Conservation (phyloP, 257 asterid genomes). For the Rhazya stricta region DNA sequence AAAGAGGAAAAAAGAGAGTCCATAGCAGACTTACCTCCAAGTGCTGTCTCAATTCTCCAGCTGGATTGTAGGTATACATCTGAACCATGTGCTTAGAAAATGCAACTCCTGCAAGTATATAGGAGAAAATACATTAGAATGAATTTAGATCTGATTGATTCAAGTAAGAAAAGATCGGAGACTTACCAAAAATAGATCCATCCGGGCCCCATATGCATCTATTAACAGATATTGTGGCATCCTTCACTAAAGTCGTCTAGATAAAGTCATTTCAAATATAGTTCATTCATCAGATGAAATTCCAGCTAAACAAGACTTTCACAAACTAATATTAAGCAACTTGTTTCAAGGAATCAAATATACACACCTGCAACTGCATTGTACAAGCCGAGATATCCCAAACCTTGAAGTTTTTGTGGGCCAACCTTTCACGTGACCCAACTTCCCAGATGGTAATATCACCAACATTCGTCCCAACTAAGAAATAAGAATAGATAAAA, state of each 20-base stretch:
- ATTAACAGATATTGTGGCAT: constrained; percentile 80
- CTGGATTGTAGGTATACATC: constrained; percentile 70
- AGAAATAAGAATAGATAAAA: constrained; percentile 17
- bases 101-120: constrained; percentile 62
- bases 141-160: neutral
- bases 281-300: neutral
- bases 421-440: constrained; percentile 84
- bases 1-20: constrained; percentile 11
- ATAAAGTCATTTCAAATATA: constrained; percentile 18
- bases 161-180: neutral
- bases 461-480: constrained; percentile 98
- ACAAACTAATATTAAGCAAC: constrained; percentile 5
- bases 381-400: constrained; percentile 89
- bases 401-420: constrained; percentile 78
- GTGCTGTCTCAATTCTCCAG: constrained; percentile 83
- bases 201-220: constrained; percentile 96
- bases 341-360: neutral
- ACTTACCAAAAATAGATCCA: constrained; percentile 87
- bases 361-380: constrained; percentile 80
- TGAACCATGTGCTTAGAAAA: constrained; percentile 93
- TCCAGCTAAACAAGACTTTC: neutral
- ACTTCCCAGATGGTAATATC: constrained; percentile 99
- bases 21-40: constrained; percentile 50
- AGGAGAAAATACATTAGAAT: constrained; percentile 10
- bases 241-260: constrained; percentile 84